phyloP scores from a whole-genome alignment of 2,329 filamentous ascomycete species.

The Hymenoscyphus albidus region DNA sequence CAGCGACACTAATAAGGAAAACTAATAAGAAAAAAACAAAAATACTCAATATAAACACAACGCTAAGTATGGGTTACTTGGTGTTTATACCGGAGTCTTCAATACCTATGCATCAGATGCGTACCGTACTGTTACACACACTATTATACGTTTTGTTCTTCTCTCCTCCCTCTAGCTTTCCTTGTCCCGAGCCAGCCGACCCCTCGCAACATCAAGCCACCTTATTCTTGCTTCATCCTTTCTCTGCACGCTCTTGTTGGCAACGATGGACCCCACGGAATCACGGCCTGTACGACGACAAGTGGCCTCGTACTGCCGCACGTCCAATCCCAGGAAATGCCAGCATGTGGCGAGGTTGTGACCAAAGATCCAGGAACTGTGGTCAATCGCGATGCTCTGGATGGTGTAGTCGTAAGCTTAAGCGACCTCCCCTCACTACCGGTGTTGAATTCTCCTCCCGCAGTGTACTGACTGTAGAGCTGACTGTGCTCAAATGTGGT shows the following conservation, averaged over 20 bases:
- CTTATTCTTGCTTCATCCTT: background rate
- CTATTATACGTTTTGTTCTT: background rate
- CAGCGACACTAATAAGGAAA: too few species aligned
- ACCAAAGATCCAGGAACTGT: background rate
- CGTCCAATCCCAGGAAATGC: background rate
- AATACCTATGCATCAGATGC: too few species aligned
- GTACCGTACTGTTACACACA: too few species aligned
- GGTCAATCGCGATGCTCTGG: background rate
- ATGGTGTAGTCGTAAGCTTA: background rate
- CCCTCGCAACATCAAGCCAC: background rate
- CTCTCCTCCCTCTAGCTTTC: background rate
- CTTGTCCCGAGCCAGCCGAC: background rate
- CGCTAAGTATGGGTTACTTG: too few species aligned
- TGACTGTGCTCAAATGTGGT: background rate
- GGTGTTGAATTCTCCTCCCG: background rate
- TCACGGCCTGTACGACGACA: background rate
- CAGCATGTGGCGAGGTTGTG: background rate
- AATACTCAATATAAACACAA: too few species aligned
- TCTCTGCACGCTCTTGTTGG: background rate
- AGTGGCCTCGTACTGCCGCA: background rate
- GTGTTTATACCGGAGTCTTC: too few species aligned
- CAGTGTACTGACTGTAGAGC: background rate
- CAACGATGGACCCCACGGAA: background rate
- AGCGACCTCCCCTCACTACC: background rate
- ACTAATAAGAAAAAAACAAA: too few species aligned